Conservation (phyloP, 495 filamentous ascomycete genomes). For the Umbilicaria muhlenbergii region DNA sequence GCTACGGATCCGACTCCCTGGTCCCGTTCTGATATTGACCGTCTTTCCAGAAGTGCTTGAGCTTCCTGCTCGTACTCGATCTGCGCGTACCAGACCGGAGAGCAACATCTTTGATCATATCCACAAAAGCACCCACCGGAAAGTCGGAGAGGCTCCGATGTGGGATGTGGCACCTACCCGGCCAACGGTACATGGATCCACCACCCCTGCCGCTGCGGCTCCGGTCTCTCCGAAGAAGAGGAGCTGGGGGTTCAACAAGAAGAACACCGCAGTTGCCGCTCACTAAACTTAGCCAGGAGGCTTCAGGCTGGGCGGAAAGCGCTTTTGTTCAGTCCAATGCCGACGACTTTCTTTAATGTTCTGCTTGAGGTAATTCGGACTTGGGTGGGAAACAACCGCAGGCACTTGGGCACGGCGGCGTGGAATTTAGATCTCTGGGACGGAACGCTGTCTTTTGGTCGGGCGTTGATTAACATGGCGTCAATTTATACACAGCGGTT, state of each 20-base stretch:
- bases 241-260: constrained; percentile 4
- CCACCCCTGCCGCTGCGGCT: background rate
- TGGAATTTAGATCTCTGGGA: too few relatives aligned
- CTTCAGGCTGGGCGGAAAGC: too few relatives aligned
- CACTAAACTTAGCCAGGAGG: background rate
- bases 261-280: constrained; percentile 2
- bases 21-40: background rate
- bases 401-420: too few relatives aligned
- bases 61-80: constrained; percentile 3
- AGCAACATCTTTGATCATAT: constrained; percentile 15
- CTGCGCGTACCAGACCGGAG: constrained; percentile 8
- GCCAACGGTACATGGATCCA: background rate
- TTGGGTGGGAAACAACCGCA: too few relatives aligned
- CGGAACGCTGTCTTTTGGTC: too few relatives aligned
- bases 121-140: constrained; percentile 13
- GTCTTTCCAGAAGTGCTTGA: background rate
- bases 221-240: background rate
- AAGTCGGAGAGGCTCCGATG: constrained; percentile 17
- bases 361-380: too few relatives aligned
- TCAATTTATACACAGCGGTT: too few relatives aligned
- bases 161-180: constrained; percentile 3
- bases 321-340: too few relatives aligned
- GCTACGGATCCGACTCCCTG: background rate
- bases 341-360: too few relatives aligned
- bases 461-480: too few relatives aligned